Base-by-base conservation (phyloP, 768 basidiomycete species). In the Podaxis rugospora region DNA sequence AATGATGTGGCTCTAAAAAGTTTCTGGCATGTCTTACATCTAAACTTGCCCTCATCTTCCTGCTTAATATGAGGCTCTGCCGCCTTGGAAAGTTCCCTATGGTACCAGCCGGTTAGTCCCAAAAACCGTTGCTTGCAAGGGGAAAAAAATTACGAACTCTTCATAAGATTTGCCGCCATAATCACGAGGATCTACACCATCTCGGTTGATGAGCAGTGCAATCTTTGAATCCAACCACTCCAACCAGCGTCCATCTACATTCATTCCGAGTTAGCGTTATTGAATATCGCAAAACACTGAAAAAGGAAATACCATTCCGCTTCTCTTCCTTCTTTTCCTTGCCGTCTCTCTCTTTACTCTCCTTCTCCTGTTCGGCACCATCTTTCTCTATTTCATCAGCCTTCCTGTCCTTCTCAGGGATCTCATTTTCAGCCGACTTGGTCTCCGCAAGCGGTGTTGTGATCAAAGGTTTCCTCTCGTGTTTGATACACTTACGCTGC, bases 1-100 rank as follows among this genome's bases (percentile, higher is more conserved):
- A 98, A 99, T 25, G 95, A 87, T 36, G 92, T 90, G 3, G 95
- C 97, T 72, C 95, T 95, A 87, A 99, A 99, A 21, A 98, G 81
- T 78, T 99, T 99, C 75, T 88, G 89, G 74, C 97, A 99, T 28
- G 88, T 88, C 78, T 93, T 96, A 78, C 97, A 99, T 64, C 97
- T 83, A 77, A 92, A 98, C 71, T 97, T 98, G 68, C 89, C 92
- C 74, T 96, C 93, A 66, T 98, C 96, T 74, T 98, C 96, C 71
- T 94, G 91, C 75, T 95, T 95, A 72, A 98, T 84, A 71, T 82
- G 82, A 1, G 87, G 87, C 59, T 90, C 90, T 23, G 89, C 86
- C 11, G 88, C 81, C 68, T 88, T 92, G 54, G 85, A 81, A 54
- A 95, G 77, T 70, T 95, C 94, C 66, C 95, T 97, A 68, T 5